Evolutionary conservation across 108 stramenopile species (phyloP).

Genomic region (Cyclotella choctawhatcheeana): DNA sequence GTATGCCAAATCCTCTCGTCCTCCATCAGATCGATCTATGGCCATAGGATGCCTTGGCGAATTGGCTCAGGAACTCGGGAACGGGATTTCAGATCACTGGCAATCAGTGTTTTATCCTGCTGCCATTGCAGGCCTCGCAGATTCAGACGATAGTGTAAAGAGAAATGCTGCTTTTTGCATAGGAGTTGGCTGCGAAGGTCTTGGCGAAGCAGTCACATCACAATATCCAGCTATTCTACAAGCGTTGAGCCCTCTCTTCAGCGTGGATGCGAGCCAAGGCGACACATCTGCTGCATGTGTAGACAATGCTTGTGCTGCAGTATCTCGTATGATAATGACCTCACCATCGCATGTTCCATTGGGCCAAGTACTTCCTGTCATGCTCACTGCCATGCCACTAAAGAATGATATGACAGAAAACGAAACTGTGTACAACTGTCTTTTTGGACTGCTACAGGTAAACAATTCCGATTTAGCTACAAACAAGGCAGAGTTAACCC

Average conservation of each 20-base stretch:
- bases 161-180: conserved; percentile 95
- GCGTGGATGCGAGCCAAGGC: conserved; percentile 57
- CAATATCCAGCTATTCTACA: conserved; percentile 79
- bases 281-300: conserved; percentile 83
- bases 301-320: conserved; percentile 94
- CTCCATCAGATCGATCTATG: conserved; percentile 93
- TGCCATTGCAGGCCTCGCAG: conserved; percentile 76
- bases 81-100: conserved; percentile 79
- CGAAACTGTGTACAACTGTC: conserved; percentile 93
- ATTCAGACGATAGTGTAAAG: conserved; percentile 87
- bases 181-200: conserved; percentile 87
- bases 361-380: conserved; percentile 87
- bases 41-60: conserved; percentile 95
- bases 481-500: conserved; percentile 63
- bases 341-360: conserved; percentile 84
- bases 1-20: conserved; percentile 90
- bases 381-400: conserved; percentile 87
- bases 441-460: conserved; percentile 87
- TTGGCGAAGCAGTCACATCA: conserved; percentile 60
- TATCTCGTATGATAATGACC: conserved; percentile 92
- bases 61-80: conserved; percentile 87
- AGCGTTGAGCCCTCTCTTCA: conserved; percentile 87
- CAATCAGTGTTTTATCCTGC: conserved; percentile 82
- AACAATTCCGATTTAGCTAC: conserved; percentile 81
- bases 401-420: conserved; percentile 96